phyloP scores from a whole-genome alignment of 164 flowering plant species.

The Brasenia schreberi region DNA sequence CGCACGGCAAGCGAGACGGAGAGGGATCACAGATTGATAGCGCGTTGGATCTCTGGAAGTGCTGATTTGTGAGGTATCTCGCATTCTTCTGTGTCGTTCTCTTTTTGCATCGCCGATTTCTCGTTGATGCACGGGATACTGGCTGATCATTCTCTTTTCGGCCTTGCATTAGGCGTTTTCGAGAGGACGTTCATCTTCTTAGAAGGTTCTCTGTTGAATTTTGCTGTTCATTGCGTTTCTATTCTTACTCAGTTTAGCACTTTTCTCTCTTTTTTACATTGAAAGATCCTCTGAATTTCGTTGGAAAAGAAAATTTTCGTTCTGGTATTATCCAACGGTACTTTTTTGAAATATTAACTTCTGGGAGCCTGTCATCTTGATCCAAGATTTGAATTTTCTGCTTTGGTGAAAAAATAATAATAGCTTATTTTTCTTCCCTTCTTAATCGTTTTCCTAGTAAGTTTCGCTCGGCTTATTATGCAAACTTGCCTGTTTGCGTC shows the following conservation, averaged over 20 bases:
- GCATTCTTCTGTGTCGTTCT: background rate
- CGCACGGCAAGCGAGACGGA: background rate
- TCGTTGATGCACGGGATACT: background rate
- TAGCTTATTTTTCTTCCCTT: no score
- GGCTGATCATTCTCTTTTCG: background rate
- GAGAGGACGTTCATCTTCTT: background rate
- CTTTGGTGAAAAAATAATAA: no score
- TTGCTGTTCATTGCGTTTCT: background rate
- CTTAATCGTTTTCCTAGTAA: no score
- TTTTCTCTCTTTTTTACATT: no score
- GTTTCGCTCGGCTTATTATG: no score
- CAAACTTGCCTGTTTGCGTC: no score
- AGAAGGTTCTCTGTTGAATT: background rate
- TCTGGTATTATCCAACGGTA: no score
- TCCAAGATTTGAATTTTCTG: no score
- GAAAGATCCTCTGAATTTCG: background rate
- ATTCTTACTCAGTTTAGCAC: background rate
- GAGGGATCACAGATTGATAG: background rate
- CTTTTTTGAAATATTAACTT: no score
- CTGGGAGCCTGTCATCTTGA: background rate
- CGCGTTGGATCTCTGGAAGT: background rate
- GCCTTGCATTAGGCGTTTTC: background rate
- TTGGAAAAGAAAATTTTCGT: background rate
- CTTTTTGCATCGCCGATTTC: background rate
- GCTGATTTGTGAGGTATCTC: background rate